A percentile compares a stretch with the other conserved stretches of the same genome.
Evolutionary conservation across 2,329 filamentous ascomycete genomes (phyloP).

Genomic region (Cadophora gregata): DNA sequence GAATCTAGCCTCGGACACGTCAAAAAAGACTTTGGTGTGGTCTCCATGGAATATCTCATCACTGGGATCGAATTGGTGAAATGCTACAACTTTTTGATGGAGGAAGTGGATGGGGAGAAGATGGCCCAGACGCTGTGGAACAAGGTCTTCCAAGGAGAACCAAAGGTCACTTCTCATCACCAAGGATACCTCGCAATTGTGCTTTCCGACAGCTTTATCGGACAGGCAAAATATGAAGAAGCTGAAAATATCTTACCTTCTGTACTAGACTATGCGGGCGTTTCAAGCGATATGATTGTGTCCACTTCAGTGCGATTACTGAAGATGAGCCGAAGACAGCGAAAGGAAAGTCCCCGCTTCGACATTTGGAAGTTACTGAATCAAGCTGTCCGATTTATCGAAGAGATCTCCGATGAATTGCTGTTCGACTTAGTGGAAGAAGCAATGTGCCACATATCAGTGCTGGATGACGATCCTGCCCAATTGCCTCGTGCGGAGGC

Average conservation of each 20-base stretch:
- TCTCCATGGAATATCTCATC: not conserved
- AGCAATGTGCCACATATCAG: conserved; percentile 4
- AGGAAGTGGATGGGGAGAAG: not conserved
- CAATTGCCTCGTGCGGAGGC: not conserved
- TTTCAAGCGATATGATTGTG: not conserved
- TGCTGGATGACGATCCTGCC: not conserved
- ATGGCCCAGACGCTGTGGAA: not conserved
- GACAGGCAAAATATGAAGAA: conserved; percentile 1
- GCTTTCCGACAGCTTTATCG: not conserved
- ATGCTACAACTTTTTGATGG: not conserved
- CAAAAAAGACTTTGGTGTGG: not conserved
- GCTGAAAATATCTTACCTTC: not conserved
- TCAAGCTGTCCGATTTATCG: not conserved
- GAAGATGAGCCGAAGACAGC: conserved; percentile 5
- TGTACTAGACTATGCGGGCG: not conserved
- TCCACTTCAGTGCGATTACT: not conserved
- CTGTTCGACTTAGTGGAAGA: not conserved
- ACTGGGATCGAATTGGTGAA: conserved; percentile 1
- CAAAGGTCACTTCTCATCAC: not conserved
- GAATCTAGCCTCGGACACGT: not conserved
- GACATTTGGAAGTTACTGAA: conserved; percentile 1
- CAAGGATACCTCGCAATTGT: not conserved
- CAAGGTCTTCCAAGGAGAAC: not conserved
- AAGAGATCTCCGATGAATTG: not conserved
- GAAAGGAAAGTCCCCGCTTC: not conserved